Evolutionary conservation across 805 yeast species (phyloP).

Genomic region (Limtongia smithiae): DNA sequence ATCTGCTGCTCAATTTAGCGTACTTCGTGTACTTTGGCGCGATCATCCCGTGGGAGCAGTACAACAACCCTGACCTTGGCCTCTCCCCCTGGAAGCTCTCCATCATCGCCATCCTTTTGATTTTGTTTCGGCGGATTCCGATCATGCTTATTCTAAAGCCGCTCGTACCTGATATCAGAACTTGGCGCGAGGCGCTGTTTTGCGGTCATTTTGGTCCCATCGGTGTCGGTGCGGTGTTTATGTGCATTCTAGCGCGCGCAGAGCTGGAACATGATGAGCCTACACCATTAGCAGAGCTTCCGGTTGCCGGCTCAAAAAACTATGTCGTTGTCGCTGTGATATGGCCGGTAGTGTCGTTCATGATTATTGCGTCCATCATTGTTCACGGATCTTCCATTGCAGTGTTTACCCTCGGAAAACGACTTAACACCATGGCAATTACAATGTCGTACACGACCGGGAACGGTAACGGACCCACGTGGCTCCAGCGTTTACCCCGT

Average conservation of each 20-base stretch:
- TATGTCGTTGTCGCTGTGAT: conserved; percentile 58
- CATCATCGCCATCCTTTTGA: conserved; percentile 66
- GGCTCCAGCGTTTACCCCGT: conserved; percentile 84
- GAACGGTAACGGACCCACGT: conserved; percentile 58
- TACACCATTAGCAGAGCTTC: conserved; percentile 52
- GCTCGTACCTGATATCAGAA: conserved; percentile 77
- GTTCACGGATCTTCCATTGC: conserved; percentile 95
- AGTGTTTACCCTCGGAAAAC: conserved; percentile 70
- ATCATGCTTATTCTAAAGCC: conserved; percentile 73
- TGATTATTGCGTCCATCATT: conserved; percentile 74
- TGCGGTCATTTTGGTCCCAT: conserved; percentile 97
- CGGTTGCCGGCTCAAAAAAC: conserved; percentile 50
- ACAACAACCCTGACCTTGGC: conserved; percentile 60
- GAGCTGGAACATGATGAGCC: conserved; percentile 59
- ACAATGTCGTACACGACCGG: conserved; percentile 83
- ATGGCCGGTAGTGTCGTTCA: conserved; percentile 82
- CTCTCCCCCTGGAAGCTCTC: conserved; percentile 75
- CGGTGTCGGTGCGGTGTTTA: conserved; percentile 91
- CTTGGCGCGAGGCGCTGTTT: conserved; percentile 91
- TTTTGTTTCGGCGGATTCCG: conserved; percentile 77
- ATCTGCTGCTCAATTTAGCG: conserved; percentile 73
- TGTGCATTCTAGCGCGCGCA: conserved; percentile 72
- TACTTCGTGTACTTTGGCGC: conserved; percentile 90
- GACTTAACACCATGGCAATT: conserved; percentile 85
- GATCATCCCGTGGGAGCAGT: conserved; percentile 81